These are phyloP conservation scores for Clitopilus passeckerianus DNA, from an alignment of 768 basidiomycete species.

Conservation along the genomic window DNA sequence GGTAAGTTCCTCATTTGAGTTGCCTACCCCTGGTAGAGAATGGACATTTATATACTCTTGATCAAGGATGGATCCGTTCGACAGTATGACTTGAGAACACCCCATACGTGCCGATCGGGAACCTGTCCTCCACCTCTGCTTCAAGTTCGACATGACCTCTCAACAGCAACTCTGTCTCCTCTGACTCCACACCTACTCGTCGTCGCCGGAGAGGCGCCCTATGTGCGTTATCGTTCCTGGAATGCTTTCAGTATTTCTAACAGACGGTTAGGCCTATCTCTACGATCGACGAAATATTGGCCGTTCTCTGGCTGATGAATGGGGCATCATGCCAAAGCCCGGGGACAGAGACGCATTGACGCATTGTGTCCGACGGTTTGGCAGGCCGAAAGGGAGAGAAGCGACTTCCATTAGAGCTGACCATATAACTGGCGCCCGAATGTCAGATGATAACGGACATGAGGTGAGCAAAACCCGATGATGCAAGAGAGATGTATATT, in stretches of 20 bases:
- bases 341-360: constrained; percentile 44
- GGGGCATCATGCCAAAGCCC: constrained; percentile 52
- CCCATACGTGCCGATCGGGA: constrained; percentile 54
- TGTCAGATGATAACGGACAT: constrained; percentile 67
- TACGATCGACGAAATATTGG: constrained; percentile 78
- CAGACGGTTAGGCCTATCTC: constrained; percentile 58
- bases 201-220: constrained; percentile 76
- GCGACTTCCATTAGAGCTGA: constrained; percentile 31
- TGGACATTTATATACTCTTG: not conserved
- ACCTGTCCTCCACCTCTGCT: constrained; percentile 72
- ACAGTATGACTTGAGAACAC: constrained; percentile 77
- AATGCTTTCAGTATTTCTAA: not conserved
- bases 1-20: constrained; percentile 30
- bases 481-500: too few relatives aligned
- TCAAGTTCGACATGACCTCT: constrained; percentile 59
- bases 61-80: constrained; percentile 78
- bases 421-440: constrained; percentile 75
- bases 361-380: constrained; percentile 81
- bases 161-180: constrained; percentile 70
- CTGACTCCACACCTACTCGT: constrained; percentile 81
- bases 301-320: constrained; percentile 56
- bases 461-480: constrained; percentile 42
- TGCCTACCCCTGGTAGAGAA: not conserved
- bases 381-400: constrained; percentile 28
- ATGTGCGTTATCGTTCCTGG: constrained; percentile 40